Evolutionary conservation across 371 early-diverging fungal species (phyloP).

Genomic region (Mucor racemosus): DNA sequence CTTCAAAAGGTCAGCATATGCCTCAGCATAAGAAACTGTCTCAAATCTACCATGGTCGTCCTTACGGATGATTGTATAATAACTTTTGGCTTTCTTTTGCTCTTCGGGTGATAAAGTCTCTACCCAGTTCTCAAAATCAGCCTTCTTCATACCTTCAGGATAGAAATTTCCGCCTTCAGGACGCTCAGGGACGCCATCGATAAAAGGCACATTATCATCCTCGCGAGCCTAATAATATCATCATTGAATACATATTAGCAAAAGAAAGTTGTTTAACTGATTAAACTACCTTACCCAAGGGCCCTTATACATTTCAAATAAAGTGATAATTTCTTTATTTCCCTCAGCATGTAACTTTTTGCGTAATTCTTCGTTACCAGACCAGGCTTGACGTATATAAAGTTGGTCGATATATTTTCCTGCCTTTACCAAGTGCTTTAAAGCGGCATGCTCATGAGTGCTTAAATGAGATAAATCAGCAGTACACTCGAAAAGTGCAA

Average conservation of each 20-base stretch:
- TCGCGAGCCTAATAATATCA: conserved; percentile 21
- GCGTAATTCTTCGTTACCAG: conserved; percentile 65
- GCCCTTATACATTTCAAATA: conserved; percentile 75
- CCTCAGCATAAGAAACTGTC: conserved; percentile 61
- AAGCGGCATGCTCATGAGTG: conserved; percentile 63
- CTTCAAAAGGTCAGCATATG: conserved; percentile 64
- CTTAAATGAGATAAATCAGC: conserved; percentile 66
- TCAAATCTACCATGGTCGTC: conserved; percentile 40
- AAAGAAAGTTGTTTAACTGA: not conserved
- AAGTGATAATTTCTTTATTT: conserved; percentile 42
- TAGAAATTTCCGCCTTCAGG: conserved; percentile 78
- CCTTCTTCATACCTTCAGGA: conserved; percentile 76
- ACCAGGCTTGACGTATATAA: conserved; percentile 78
- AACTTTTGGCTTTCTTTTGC: conserved; percentile 65
- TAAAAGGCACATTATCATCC: conserved; percentile 63
- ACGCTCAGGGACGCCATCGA: conserved; percentile 61
- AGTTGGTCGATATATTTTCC: conserved; percentile 67
- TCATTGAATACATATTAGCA: not conserved
- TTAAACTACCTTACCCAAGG: conserved; percentile 65
- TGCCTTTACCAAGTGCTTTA: conserved; percentile 69
- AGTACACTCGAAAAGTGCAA: conserved; percentile 59
- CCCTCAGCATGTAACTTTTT: conserved; percentile 48
- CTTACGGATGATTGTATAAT: conserved; percentile 69
- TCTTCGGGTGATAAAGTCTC: conserved; percentile 53
- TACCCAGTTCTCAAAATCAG: conserved; percentile 71